A percentile compares a stretch with the other conserved stretches of the same genome.
Evolutionary conservation across 164 flowering plant species (phyloP).

Genomic region (Vitis amurensis): DNA sequence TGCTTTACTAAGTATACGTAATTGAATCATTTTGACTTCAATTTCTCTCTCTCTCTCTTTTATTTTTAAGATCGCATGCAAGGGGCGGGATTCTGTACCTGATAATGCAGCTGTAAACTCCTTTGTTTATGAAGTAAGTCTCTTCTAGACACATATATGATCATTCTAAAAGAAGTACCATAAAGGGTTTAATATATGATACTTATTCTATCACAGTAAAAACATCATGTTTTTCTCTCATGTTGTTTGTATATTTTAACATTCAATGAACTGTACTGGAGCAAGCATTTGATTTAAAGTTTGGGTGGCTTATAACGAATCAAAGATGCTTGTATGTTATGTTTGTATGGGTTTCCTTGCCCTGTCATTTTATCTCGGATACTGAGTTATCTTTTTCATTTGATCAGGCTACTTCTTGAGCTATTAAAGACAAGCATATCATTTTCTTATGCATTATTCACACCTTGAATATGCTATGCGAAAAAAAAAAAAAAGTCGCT

Average conservation of each 20-base stretch:
- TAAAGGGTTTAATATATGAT: too few relatives aligned
- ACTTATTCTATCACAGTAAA: too few relatives aligned
- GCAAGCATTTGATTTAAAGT: neutral
- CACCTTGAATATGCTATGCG: neutral
- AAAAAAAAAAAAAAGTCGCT: neutral
- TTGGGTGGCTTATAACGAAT: neutral
- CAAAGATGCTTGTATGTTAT: conserved; percentile 1
- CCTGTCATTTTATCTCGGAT: neutral
- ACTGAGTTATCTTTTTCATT: neutral
- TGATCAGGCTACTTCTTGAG: neutral
- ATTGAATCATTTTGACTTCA: too few relatives aligned
- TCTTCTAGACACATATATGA: neutral
- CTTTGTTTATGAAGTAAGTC: conserved; percentile 76
- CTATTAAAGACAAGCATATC: neutral
- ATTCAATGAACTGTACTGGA: neutral
- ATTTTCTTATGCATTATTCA: neutral
- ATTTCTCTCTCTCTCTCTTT: neutral
- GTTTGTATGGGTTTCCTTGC: neutral
- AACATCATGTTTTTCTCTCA: too few relatives aligned
- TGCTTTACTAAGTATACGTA: too few relatives aligned
- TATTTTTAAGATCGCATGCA: conserved; percentile 67
- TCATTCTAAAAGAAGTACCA: neutral
- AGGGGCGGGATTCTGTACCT: conserved; percentile 87
- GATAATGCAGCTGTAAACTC: conserved; percentile 77
- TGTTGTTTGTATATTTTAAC: too few relatives aligned